A percentile compares a stretch with the other conserved stretches of the same genome.
These are phyloP conservation scores for Gymnopus androsaceus DNA, from an alignment of 1,284 basidiomycete species.

Conservation along the genomic window DNA sequence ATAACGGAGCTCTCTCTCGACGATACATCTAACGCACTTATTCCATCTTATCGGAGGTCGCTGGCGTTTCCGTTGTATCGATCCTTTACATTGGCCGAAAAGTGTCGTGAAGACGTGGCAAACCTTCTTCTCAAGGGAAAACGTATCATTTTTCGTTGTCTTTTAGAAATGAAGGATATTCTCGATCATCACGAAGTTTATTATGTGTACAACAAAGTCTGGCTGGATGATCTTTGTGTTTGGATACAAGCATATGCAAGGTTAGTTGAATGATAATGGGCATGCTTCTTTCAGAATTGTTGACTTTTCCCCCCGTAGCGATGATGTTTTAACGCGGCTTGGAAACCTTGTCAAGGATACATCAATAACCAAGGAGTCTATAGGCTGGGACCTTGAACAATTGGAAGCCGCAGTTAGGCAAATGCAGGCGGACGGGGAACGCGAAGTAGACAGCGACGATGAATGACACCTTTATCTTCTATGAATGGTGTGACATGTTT, in stretches of 20 bases:
- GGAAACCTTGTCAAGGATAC: conserved; percentile 42
- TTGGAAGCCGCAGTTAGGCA: conserved; percentile 59
- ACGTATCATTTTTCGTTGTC: conserved; percentile 58
- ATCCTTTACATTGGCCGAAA: conserved; percentile 70
- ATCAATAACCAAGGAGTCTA: conserved; percentile 49
- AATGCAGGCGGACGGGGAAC: conserved; percentile 25
- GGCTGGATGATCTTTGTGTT: conserved; percentile 78
- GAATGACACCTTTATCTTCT: conserved; percentile 36
- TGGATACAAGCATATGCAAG: conserved; percentile 68
- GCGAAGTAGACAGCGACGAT: conserved; percentile 61
- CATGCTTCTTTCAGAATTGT: conserved; percentile 8
- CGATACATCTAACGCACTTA: conserved; percentile 53
- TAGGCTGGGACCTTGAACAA: conserved; percentile 71
- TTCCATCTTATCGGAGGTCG: conserved; percentile 68
- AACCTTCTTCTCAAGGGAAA: conserved; percentile 59
- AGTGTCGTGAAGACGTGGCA: conserved; percentile 65
- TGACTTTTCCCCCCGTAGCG: conserved; percentile 42
- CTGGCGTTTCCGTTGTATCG: conserved; percentile 77
- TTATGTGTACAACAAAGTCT: conserved; percentile 80
- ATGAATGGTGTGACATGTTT: background rate
- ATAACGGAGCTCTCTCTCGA: conserved; percentile 37
- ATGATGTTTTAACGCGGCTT: conserved; percentile 50
- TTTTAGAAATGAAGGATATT: conserved; percentile 69
- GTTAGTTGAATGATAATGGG: conserved; percentile 36
- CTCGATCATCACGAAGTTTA: conserved; percentile 80